Evolutionary conservation across 176 grass and related monocot genomes (phyloP).

Genomic region (Musa acuminata): DNA sequence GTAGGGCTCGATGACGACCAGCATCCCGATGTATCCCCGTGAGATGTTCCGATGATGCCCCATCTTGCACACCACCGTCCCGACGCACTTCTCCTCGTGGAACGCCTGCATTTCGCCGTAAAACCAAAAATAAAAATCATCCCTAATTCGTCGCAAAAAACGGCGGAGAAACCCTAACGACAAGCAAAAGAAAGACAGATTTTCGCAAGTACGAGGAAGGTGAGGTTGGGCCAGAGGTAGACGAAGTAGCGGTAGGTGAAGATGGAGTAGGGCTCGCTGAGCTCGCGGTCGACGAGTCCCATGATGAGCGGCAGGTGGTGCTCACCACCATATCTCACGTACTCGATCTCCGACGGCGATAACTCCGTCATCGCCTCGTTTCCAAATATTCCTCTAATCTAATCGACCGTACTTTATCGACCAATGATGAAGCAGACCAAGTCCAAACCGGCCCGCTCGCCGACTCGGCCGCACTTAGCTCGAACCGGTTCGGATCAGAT

Average conservation of each 20-base stretch:
- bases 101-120: conserved; percentile 26
- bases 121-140: not conserved
- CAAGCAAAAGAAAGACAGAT: no score
- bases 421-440: no score
- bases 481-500: no score
- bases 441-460: no score
- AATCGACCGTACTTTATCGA: no score
- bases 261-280: conserved; percentile 98
- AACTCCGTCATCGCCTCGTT: not conserved
- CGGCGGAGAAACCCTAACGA: not conserved
- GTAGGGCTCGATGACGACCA: conserved; percentile 84
- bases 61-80: conserved; percentile 96
- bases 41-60: conserved; percentile 63
- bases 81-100: conserved; percentile 67
- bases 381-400: not conserved
- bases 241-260: conserved; percentile 99
- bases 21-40: conserved; percentile 89
- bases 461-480: no score
- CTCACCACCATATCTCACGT: conserved; percentile 81
- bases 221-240: conserved; percentile 91
- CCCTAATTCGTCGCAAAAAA: conserved; percentile 4
- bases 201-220: conserved; percentile 49
- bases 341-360: conserved; percentile 33
- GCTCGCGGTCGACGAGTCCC: conserved; percentile 85
- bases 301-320: conserved; percentile 85